Percentiles rank a stretch among this genome's conserved stretches.
These are phyloP conservation scores for Populus tremula DNA, from an alignment of 345 rosid genomes.

Conservation along the genomic window DNA sequence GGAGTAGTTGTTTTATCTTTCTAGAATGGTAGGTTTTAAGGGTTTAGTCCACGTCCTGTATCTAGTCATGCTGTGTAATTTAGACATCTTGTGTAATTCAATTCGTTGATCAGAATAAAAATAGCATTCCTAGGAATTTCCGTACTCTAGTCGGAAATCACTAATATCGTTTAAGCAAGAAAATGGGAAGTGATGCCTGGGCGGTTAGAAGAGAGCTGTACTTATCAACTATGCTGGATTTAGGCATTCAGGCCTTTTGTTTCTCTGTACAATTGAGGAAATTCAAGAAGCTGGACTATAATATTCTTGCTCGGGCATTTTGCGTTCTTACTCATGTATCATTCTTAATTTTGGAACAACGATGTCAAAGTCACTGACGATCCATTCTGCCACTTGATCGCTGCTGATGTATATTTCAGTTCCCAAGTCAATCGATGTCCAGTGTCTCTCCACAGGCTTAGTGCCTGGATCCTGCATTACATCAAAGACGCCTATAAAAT, in stretches of 20 bases:
- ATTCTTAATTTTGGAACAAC: neutral
- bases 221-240: neutral
- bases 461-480: neutral
- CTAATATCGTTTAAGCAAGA: neutral
- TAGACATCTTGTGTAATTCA: neutral
- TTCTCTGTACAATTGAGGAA: no score
- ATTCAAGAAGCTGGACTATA: neutral
- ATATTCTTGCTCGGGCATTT: neutral
- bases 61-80: neutral
- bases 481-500: neutral
- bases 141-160: neutral
- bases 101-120: neutral
- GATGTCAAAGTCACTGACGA: neutral
- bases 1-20: conserved; percentile 24
- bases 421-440: conserved; percentile 67
- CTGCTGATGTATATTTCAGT: conserved; percentile 55
- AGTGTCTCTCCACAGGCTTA: conserved; percentile 28
- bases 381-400: conserved; percentile 55
- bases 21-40: neutral
- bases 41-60: neutral
- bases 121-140: neutral
- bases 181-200: neutral
- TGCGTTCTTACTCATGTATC: neutral
- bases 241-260: no score
- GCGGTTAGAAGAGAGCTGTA: neutral